A percentile compares a stretch with the other conserved stretches of the same genome.
These are phyloP conservation scores for Diaporthe citrichinensis DNA, from an alignment of 2,329 filamentous ascomycete species.

Conservation along the genomic window DNA sequence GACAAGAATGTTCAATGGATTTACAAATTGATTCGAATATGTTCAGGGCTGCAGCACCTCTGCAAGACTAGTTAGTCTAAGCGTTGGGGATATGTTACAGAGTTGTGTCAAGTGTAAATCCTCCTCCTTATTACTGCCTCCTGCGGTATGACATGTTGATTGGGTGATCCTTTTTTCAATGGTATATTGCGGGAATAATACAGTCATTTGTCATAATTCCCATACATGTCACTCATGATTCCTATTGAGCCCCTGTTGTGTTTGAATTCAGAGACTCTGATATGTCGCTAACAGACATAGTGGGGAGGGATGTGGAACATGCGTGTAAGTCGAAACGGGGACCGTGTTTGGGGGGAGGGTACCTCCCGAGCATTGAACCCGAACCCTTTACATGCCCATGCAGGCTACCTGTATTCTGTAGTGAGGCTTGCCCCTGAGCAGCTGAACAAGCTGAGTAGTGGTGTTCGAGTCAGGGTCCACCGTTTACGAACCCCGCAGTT, in stretches of 20 bases:
- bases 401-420: too few relatives aligned
- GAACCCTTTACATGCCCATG: neutral
- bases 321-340: neutral
- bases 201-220: too few relatives aligned
- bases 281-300: neutral
- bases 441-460: neutral
- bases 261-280: too few relatives aligned
- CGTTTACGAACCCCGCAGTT: slow-evolving; percentile 13
- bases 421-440: slow-evolving; percentile 4
- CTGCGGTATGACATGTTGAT: neutral
- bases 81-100: neutral
- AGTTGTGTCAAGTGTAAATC: neutral
- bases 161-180: neutral
- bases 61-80: neutral
- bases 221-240: too few relatives aligned
- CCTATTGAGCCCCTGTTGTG: too few relatives aligned
- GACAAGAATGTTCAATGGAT: too few relatives aligned
- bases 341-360: neutral
- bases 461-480: slow-evolving; percentile 23
- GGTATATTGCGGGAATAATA: neutral
- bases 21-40: too few relatives aligned
- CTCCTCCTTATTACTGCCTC: too few relatives aligned
- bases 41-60: too few relatives aligned
- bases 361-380: neutral
- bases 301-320: neutral